Conservation (phyloP, 768 basidiomycete genomes). For the Dictyophora rubrovolvata region DNA sequence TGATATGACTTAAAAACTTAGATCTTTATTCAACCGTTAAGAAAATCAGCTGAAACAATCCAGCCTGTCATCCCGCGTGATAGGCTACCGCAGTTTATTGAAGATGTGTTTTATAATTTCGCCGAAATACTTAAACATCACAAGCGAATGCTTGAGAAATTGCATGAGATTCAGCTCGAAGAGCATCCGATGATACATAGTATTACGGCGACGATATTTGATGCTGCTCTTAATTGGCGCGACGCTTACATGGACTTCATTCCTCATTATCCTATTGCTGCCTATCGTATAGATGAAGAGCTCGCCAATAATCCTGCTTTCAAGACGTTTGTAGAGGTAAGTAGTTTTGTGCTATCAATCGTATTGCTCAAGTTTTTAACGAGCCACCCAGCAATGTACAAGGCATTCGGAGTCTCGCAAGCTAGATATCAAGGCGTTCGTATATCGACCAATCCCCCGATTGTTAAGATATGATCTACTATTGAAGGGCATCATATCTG, state of each 20-base stretch:
- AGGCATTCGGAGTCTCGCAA: constrained; percentile 71
- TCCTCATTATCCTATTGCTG: constrained; percentile 87
- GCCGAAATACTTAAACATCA: constrained; percentile 67
- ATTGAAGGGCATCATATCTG: constrained; percentile 69
- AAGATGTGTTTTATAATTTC: constrained; percentile 86
- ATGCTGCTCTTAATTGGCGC: constrained; percentile 87
- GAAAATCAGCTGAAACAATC: constrained; percentile 34
- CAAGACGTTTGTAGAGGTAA: constrained; percentile 71
- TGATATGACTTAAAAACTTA: constrained; percentile 21
- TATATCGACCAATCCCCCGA: constrained; percentile 85
- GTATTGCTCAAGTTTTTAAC: neutral
- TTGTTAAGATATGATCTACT: constrained; percentile 82
- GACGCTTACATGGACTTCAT: constrained; percentile 91
- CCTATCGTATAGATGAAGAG: constrained; percentile 81
- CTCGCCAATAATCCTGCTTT: constrained; percentile 74
- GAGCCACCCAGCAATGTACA: constrained; percentile 29
- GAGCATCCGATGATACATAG: constrained; percentile 71
- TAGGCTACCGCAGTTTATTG: constrained; percentile 64
- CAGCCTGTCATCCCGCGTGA: constrained; percentile 72
- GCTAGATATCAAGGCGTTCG: constrained; percentile 88
- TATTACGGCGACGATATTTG: constrained; percentile 75
- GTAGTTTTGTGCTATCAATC: constrained; percentile 12
- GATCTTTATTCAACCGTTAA: constrained; percentile 78
- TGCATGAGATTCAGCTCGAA: constrained; percentile 82
- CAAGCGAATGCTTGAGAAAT: constrained; percentile 60